phyloP scores from a whole-genome alignment of 2,329 filamentous ascomycete genomes.

The Aspergillus ibericus region DNA sequence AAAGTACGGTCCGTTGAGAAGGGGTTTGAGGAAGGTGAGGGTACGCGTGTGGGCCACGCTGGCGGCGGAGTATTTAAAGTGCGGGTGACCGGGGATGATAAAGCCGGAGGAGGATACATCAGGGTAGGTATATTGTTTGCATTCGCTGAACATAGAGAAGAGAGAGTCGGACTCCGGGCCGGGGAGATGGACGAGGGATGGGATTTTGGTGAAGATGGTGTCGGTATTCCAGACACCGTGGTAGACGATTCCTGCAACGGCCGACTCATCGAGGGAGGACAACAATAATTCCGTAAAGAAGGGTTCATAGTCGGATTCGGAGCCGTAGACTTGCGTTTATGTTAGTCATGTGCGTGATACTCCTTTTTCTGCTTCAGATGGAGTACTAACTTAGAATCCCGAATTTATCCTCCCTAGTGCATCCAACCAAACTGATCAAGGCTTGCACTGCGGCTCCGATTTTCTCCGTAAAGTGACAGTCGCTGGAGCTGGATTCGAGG shows the following conservation, averaged over 20 bases:
- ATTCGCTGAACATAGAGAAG: no score
- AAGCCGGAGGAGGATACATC: conserved; percentile 48
- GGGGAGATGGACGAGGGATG: conserved; percentile 21
- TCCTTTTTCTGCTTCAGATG: no score
- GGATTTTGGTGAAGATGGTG: background rate
- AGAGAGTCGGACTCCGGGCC: background rate
- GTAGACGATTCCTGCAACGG: conserved; percentile 16
- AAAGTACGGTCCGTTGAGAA: conserved; percentile 65
- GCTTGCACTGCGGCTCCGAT: conserved; percentile 16
- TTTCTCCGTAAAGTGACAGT: conserved; percentile 11
- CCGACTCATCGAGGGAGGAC: background rate
- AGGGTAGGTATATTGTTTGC: conserved; percentile 49
- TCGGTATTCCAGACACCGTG: conserved; percentile 22
- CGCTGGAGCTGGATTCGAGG: conserved; percentile 4
- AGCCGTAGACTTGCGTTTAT: conserved; percentile 26
- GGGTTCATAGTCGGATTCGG: conserved; percentile 22
- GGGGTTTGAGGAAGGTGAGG: conserved; percentile 64
- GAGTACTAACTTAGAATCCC: conserved; percentile 24
- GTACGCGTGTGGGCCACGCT: conserved; percentile 66
- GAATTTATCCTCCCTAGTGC: conserved; percentile 21
- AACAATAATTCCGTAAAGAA: conserved; percentile 14
- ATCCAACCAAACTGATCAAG: conserved; percentile 24
- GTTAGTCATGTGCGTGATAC: background rate
- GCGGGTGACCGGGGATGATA: conserved; percentile 51
- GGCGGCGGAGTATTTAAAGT: conserved; percentile 57